Evolutionary conservation across 2,329 filamentous ascomycete genomes (phyloP), one percentile per base, ranked within the genome.

Genomic region (Fusarium sublunatum): DNA sequence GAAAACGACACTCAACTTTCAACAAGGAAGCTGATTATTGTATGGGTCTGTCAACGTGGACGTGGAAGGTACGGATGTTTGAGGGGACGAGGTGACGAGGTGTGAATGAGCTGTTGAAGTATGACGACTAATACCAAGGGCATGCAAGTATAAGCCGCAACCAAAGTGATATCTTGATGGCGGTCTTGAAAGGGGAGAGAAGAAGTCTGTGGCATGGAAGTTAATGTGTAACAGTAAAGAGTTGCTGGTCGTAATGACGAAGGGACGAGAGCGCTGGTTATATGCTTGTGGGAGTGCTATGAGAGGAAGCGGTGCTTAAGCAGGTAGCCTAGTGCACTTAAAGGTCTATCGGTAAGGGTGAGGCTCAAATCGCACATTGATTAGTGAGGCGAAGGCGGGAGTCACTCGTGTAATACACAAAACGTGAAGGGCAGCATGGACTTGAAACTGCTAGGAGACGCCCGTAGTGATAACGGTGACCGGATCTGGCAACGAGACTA

Each of bases 281-380:
- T 65, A 65, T 65, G 62, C 45, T 39, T 40, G 35, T 34, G 43
- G 25, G n/a, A 25, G 36, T 41, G 24, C 31, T 24, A 24, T 12
- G 25, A 55, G 57, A 47, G 35, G 41, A 49, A 41, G 39, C 43
- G 58, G 48, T 45, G 49, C 19, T 47, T 39, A 22, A 6, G 11
- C 38, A 36, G 42, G 40, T 40, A 43, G 31, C 36, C 49, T 41
- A 59, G 45, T 63, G 45, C 54, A 51, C 19, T 45, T 34, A 38
- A 46, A 54, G 59, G 45, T 45, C 46, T 53, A 41, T 52, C 51
- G 42, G 41, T 38, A 51, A 67, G 61, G 51, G 56, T 63, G 69
- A 71, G 69, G 69, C 69, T 71, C 67, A 65, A 70, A 69, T 54
- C 48, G 69, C 69, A 71, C 67, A 66, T 70, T 71, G 54, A 25